Evolutionary conservation across 2,329 filamentous ascomycete species (phyloP).

Genomic region (Arachnomyces sp.): DNA sequence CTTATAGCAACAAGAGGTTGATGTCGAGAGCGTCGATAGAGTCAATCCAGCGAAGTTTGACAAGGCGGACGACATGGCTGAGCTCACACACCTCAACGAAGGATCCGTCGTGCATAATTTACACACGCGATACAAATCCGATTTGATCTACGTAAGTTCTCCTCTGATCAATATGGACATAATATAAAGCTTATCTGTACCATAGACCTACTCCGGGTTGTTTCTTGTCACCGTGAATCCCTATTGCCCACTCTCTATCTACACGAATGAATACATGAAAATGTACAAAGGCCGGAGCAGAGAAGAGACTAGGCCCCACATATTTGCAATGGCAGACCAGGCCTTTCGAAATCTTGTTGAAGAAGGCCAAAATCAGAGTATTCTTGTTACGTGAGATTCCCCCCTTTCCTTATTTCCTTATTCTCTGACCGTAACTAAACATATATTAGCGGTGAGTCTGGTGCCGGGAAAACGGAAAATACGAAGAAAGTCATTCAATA

Average conservation of each 20-base stretch:
- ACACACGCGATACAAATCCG: constrained; percentile 87
- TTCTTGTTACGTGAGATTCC: constrained; percentile 68
- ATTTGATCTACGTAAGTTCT: constrained; percentile 68
- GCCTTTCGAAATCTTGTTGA: constrained; percentile 94
- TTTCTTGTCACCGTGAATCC: constrained; percentile 97
- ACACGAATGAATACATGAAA: constrained; percentile 92
- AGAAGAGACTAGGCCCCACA: constrained; percentile 94
- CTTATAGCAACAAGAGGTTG: constrained; percentile 76
- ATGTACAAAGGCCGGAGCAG: constrained; percentile 91
- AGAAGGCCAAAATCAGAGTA: constrained; percentile 93
- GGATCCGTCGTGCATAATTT: constrained; percentile 96
- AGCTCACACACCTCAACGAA: constrained; percentile 95
- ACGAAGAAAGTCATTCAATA: constrained; percentile 99
- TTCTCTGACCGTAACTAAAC: constrained; percentile 9
- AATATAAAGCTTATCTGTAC: constrained; percentile 3
- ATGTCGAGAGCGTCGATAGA: constrained; percentile 85
- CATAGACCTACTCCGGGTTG: constrained; percentile 84
- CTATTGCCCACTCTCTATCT: constrained; percentile 90
- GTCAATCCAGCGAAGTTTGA: constrained; percentile 99
- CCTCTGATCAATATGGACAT: not conserved
- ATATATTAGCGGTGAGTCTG: constrained; percentile 67
- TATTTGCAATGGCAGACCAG: constrained; percentile 94
- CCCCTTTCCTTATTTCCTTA: not conserved
- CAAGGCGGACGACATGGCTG: constrained; percentile 98
- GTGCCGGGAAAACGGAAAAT: constrained; percentile 96